Percentiles rank a stretch among this genome's conserved stretches.
phyloP scores from a whole-genome alignment of 1,284 basidiomycete species.

The Schizopora paradoxa region DNA sequence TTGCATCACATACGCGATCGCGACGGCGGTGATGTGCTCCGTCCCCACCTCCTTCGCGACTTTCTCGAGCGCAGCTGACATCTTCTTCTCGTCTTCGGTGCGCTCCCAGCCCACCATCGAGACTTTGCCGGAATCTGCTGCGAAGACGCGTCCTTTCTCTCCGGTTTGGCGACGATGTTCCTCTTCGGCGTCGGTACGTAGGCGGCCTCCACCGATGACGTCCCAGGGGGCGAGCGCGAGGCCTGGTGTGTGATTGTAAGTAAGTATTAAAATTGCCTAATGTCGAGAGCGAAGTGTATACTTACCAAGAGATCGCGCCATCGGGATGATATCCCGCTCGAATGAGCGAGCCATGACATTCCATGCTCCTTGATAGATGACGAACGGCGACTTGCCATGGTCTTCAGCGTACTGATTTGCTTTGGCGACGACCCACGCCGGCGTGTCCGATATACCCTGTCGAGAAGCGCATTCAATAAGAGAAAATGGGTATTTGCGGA shows the following conservation, averaged over 20 bases:
- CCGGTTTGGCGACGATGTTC: conserved; percentile 12
- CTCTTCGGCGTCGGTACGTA: conserved; percentile 20
- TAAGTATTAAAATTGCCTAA: neutral
- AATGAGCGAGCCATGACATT: conserved; percentile 39
- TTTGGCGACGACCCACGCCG: conserved; percentile 23
- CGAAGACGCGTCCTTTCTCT: conserved; percentile 12
- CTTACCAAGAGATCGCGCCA: conserved; percentile 38
- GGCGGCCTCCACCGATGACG: conserved; percentile 24
- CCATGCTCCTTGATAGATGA: conserved; percentile 50
- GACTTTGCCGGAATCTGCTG: neutral
- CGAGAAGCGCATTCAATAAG: neutral
- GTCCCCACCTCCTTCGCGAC: conserved; percentile 32
- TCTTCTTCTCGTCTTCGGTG: conserved; percentile 17
- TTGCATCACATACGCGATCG: conserved; percentile 19
- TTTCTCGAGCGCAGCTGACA: conserved; percentile 20
- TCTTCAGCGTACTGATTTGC: conserved; percentile 34
- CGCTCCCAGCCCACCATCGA: conserved; percentile 13
- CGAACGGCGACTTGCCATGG: conserved; percentile 43
- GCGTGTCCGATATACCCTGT: conserved; percentile 26
- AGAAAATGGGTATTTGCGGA: neutral
- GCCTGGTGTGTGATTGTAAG: conserved; percentile 11
- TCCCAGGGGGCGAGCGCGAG: conserved; percentile 32
- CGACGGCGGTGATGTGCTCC: conserved; percentile 20
- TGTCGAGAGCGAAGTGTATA: neutral
- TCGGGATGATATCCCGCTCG: conserved; percentile 50